Percentiles rank a stretch among this genome's conserved stretches.
Evolutionary conservation across 2,329 filamentous ascomycete species (phyloP).

Genomic region (Fusarium austroafricanum): DNA sequence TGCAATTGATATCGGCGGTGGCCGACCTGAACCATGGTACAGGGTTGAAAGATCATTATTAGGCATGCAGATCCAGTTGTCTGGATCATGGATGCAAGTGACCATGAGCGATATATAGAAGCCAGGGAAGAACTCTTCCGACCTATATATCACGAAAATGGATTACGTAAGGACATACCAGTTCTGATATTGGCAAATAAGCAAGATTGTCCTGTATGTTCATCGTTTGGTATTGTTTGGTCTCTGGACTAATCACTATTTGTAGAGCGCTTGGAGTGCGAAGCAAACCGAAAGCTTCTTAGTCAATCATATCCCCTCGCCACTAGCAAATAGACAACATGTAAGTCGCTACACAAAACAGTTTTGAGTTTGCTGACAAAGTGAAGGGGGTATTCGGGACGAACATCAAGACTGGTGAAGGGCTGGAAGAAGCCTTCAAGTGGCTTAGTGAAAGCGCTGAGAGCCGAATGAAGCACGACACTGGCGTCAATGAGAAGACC

Average conservation of each 20-base stretch:
- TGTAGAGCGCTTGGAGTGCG: neutral
- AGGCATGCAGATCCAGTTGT: neutral
- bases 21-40: neutral
- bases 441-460: neutral
- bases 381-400: neutral
- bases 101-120: neutral
- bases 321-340: neutral
- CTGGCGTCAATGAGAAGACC: neutral
- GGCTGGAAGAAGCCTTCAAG: neutral
- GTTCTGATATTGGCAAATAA: neutral
- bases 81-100: neutral
- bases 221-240: rapidly evolving
- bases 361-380: neutral
- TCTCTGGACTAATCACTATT: rapidly evolving
- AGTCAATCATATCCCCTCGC: neutral
- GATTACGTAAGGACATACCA: neutral
- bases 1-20: neutral
- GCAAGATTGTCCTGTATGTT: neutral
- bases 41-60: neutral
- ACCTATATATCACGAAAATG: neutral
- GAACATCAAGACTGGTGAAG: neutral
- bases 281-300: neutral
- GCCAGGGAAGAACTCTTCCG: neutral
- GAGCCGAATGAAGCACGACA: neutral
- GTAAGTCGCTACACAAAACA: neutral